Percentiles rank a stretch among this genome's conserved stretches.
Evolutionary conservation across 177 flowering plant species (phyloP).

Genomic region (Vitis hybrid): DNA sequence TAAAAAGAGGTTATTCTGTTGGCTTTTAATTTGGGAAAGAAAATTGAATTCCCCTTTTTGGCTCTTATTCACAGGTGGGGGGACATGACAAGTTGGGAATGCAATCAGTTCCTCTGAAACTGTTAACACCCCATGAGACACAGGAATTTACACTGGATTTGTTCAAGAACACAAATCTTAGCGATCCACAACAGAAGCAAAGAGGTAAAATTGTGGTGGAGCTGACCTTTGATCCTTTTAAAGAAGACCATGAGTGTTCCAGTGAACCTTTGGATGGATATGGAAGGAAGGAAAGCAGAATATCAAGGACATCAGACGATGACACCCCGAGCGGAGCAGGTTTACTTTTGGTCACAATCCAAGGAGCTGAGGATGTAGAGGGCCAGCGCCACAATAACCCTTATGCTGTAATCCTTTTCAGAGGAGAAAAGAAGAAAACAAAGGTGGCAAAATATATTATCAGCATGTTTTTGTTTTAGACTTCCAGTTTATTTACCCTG

Average conservation of each 20-base stretch:
- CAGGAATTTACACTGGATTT: slow-evolving; percentile 64
- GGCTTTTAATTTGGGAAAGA: no score
- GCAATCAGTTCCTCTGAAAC: slow-evolving; percentile 68
- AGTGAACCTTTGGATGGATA: slow-evolving; percentile 12
- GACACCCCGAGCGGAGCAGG: slow-evolving; percentile 36
- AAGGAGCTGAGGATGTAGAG: slow-evolving; percentile 56
- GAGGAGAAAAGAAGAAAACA: slow-evolving; percentile 58
- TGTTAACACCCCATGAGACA: slow-evolving; percentile 54
- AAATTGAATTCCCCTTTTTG: neutral
- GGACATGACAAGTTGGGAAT: slow-evolving; percentile 78
- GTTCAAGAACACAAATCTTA: slow-evolving; percentile 51
- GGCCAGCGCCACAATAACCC: slow-evolving; percentile 63
- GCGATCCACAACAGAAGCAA: slow-evolving; percentile 50
- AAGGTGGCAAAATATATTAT: slow-evolving; percentile 29
- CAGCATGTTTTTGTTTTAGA: neutral
- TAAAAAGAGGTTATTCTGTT: no score
- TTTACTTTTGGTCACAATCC: slow-evolving; percentile 41
- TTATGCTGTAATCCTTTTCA: slow-evolving; percentile 42
- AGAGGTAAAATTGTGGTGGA: slow-evolving; percentile 64
- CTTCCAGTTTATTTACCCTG: neutral
- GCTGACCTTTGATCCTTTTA: slow-evolving; percentile 50
- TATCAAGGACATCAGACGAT: slow-evolving; percentile 14
- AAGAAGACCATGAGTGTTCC: slow-evolving; percentile 33
- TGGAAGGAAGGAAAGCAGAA: slow-evolving; percentile 31
- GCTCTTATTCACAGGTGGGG: slow-evolving; percentile 27